Percentiles rank a stretch among this genome's conserved stretches.
Conservation (phyloP, 805 yeast species). For the Lipomyces mesembrius region DNA sequence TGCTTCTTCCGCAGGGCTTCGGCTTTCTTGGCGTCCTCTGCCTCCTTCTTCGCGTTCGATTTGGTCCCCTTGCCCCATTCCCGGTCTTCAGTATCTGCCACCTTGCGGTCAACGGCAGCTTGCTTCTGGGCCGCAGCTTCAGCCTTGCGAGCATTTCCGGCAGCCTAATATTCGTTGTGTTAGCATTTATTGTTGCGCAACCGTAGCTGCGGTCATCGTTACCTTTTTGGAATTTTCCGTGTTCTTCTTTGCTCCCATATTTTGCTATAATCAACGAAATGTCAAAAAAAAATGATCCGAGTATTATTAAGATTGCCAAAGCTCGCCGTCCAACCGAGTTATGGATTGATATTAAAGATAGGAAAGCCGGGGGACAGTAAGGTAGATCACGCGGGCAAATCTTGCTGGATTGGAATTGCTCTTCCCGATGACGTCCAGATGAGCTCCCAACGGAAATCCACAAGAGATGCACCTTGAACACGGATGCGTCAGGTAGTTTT, state of each 20-base stretch:
- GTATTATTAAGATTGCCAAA: not conserved
- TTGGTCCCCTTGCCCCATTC: constrained; percentile 76
- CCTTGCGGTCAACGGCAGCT: constrained; percentile 54
- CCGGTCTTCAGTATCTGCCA: constrained; percentile 60
- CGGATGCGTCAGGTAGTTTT: not conserved
- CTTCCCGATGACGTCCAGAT: not conserved
- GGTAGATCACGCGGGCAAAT: not conserved
- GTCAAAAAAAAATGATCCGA: not conserved
- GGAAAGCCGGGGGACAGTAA: too few species aligned
- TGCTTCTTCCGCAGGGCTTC: constrained; percentile 80
- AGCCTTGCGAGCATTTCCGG: constrained; percentile 53
- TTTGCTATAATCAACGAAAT: not conserved
- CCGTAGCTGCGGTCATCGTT: not conserved
- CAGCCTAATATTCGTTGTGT: constrained; percentile 32
- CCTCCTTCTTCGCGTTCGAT: constrained; percentile 67
- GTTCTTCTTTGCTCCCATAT: constrained; percentile 35
- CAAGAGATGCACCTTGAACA: not conserved
- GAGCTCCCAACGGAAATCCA: not conserved
- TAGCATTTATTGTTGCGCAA: not conserved
- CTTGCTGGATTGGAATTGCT: not conserved
- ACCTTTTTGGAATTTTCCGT: constrained; percentile 38
- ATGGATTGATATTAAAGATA: not conserved
- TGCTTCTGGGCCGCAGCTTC: constrained; percentile 64
- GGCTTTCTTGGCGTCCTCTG: constrained; percentile 68
- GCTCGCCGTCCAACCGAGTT: not conserved